Evolutionary conservation across 2,329 filamentous ascomycete genomes (phyloP), one percentile per base, ranked within the genome.

Genomic region (Pseudopithomyces chartarum): DNA sequence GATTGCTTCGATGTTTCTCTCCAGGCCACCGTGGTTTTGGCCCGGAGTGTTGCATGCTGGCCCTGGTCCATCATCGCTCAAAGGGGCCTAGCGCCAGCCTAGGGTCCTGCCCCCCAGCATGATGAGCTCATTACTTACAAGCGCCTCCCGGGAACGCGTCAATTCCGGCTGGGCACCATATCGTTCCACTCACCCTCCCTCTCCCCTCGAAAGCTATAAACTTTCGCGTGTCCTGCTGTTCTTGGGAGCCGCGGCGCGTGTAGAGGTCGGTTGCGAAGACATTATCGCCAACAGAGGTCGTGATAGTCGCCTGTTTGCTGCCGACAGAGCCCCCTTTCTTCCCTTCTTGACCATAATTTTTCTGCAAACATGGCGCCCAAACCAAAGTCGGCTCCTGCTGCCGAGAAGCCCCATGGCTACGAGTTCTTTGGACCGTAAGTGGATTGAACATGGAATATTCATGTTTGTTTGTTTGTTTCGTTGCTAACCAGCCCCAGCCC

Each of bases 401-500:
- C 58, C 12, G 70, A 73, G 52, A 60, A 72, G 60, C 63, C 66
- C 34, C 73, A 77, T 64, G 73, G 73, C 52, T 78, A 77, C 52
- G 74, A 77, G 42, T 78, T 78, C 54, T 62, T 75, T 42, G 75
- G 75, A 56, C 75, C 75, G 75, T 76, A 71, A 60, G 75, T 73
- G 4, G 8, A n/a, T n/a, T 29, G 8, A 29, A 39, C 26, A 32
- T 36, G 6, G 11, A 17, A 40, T 26, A 20, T 42, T 23, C 12
- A 46, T 40, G 10, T 39, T 12, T 43, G 26, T 17, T n/a, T 40
- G 10, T 39, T 12, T 43, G 26, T 17, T n/a, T 38, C 40, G 46
- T 36, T 44, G 49, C 62, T 68, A 55, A 69, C 48, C 51, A 38
- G 33, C 7, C 20, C 15, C 52, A 96, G 92, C 53, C 81, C 88